phyloP scores from a whole-genome alignment of 768 basidiomycete species.

The Lepiota brunneoincarnata region DNA sequence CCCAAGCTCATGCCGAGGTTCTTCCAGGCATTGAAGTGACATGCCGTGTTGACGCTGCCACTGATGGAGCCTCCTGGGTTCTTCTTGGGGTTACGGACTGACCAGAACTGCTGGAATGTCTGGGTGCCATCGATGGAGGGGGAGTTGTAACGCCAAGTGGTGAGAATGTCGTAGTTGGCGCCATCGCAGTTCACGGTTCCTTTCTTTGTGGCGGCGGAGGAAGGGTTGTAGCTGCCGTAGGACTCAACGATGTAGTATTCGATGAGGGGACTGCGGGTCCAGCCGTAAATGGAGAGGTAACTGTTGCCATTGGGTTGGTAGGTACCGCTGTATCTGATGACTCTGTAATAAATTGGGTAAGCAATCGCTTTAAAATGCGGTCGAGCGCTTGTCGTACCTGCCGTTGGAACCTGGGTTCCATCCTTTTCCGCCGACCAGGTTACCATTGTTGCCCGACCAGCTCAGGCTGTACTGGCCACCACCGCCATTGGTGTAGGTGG shows the following conservation, averaged over 20 bases:
- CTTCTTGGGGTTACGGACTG: conserved; percentile 33
- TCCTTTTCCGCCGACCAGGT: conserved; percentile 38
- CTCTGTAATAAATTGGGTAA: conserved; percentile 17
- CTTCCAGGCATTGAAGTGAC: conserved; percentile 45
- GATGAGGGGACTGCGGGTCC: conserved; percentile 43
- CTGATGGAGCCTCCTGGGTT: conserved; percentile 22
- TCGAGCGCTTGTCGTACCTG: conserved; percentile 14
- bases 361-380: not conserved
- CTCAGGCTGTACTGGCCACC: conserved; percentile 29
- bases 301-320: conserved; percentile 37
- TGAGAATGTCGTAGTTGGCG: conserved; percentile 39
- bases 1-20: conserved; percentile 36
- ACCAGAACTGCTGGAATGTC: conserved; percentile 48
- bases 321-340: conserved; percentile 34
- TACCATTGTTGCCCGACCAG: conserved; percentile 29
- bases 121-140: conserved; percentile 41
- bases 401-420: conserved; percentile 32
- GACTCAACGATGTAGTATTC: conserved; percentile 47
- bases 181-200: conserved; percentile 42
- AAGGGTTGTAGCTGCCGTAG: conserved; percentile 39
- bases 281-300: conserved; percentile 45
- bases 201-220: conserved; percentile 25
- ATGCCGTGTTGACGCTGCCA: conserved; percentile 31
- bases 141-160: conserved; percentile 32
- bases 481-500: conserved; percentile 29